phyloP scores from a whole-genome alignment of 768 basidiomycete genomes.

The Panaeolus cyanescens region DNA sequence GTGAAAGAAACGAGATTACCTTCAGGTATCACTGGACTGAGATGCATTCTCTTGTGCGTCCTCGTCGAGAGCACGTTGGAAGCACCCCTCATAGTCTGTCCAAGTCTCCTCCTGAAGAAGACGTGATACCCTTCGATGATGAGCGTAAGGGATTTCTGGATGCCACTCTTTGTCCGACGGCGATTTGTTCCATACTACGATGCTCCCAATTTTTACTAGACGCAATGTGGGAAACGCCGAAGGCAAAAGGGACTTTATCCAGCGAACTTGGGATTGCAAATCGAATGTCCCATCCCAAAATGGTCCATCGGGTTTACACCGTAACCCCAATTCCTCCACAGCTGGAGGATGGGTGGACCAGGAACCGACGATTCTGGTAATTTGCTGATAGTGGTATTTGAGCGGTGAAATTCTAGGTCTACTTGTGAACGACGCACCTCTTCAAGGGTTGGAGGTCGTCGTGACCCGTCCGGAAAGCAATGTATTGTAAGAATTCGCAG shows the following conservation, averaged over 20 bases:
- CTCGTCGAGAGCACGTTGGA: background rate
- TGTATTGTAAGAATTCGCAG: background rate
- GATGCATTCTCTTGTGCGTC: background rate
- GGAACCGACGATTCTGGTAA: background rate
- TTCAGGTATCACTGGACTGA: background rate
- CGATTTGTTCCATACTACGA: background rate
- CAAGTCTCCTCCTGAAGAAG: background rate
- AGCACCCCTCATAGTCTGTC: background rate
- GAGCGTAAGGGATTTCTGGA: background rate
- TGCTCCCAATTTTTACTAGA: background rate
- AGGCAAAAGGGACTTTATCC: background rate
- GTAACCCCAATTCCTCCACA: background rate
- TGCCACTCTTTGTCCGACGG: background rate
- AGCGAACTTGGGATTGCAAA: background rate
- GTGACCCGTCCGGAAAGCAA: background rate
- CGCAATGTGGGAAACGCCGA: background rate
- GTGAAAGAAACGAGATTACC: background rate
- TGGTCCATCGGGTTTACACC: background rate
- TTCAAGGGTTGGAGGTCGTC: background rate
- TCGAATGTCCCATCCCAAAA: background rate
- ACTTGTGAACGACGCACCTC: background rate
- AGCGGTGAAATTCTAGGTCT: background rate
- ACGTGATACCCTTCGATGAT: background rate
- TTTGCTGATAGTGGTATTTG: background rate
- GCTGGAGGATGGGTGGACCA: background rate